phyloP scores from a whole-genome alignment of 2,329 filamentous ascomycete species.

The Apiospora aurea region DNA sequence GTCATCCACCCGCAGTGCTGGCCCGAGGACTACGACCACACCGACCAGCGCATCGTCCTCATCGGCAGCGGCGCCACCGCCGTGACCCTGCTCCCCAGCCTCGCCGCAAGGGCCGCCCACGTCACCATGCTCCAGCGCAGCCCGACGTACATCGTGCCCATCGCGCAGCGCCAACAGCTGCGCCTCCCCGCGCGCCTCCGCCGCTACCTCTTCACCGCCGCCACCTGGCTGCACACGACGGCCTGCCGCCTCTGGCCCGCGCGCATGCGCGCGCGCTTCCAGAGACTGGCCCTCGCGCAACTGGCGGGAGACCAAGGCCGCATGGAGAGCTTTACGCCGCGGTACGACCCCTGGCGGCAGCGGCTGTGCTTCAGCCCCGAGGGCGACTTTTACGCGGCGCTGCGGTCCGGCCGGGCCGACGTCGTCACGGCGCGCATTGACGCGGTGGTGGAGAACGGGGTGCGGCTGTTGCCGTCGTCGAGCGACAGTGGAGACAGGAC shows the following conservation, averaged over 20 bases:
- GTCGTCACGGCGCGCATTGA: conserved; percentile 56
- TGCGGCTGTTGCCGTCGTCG: conserved; percentile 45
- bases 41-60: conserved; percentile 72
- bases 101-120: conserved; percentile 68
- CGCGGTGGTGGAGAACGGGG: conserved; percentile 49
- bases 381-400: conserved; percentile 53
- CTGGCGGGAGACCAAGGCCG: conserved; percentile 40
- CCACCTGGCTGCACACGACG: too few relatives aligned
- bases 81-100: conserved; percentile 74
- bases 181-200: not conserved
- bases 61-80: conserved; percentile 83
- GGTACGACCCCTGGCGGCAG: conserved; percentile 70
- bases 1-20: conserved; percentile 73
- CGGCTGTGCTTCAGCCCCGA: conserved; percentile 65
- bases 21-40: conserved; percentile 72
- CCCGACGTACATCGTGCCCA: conserved; percentile 66
- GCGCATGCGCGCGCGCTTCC: conserved; percentile 47
- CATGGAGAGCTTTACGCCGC: conserved; percentile 57
- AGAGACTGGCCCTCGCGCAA: conserved; percentile 41
- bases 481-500: too few relatives aligned
- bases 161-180: not conserved
- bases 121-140: conserved; percentile 85
- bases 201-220: not conserved
- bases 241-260: conserved; percentile 56
- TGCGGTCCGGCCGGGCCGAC: conserved; percentile 37